phyloP scores from a whole-genome alignment of 768 basidiomycete species.

The Cyathus striatus region DNA sequence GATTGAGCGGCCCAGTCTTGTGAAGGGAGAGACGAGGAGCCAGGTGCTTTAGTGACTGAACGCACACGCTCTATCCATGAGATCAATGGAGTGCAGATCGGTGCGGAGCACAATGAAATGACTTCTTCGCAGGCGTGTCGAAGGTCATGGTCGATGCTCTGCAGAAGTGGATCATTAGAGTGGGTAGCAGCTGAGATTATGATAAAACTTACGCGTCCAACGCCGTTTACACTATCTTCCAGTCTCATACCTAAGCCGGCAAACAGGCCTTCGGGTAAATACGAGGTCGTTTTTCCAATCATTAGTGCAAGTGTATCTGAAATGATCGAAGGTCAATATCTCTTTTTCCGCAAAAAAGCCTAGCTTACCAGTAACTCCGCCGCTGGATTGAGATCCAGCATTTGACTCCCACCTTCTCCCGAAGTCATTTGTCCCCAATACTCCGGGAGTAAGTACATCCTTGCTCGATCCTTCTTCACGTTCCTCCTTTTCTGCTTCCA shows the following conservation, averaged over 20 bases:
- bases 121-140: slow-evolving; percentile 83
- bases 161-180: slow-evolving; percentile 1
- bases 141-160: slow-evolving; percentile 87
- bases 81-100: slow-evolving; percentile 55
- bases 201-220: slow-evolving; percentile 54
- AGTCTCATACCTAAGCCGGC: slow-evolving; percentile 53
- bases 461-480: too few species aligned
- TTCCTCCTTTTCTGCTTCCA: slow-evolving; percentile 67
- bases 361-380: slow-evolving; percentile 53
- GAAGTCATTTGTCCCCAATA: slow-evolving; percentile 1
- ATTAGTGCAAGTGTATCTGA: slow-evolving; percentile 54
- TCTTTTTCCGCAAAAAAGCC: not conserved
- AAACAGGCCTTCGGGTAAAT: slow-evolving; percentile 67
- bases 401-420: slow-evolving; percentile 3
- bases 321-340: slow-evolving; percentile 2
- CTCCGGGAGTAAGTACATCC: too few species aligned
- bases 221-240: slow-evolving; percentile 62
- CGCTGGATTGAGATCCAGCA: slow-evolving; percentile 7
- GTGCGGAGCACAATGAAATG: slow-evolving; percentile 57
- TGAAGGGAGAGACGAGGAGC: slow-evolving; percentile 6
- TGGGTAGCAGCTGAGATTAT: not conserved
- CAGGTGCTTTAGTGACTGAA: slow-evolving; percentile 1
- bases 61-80: slow-evolving; percentile 56
- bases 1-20: slow-evolving; percentile 1
- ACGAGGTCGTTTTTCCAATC: slow-evolving; percentile 53